phyloP scores from a whole-genome alignment of 148 eudicot species.

The Fallopia convolvulus region DNA sequence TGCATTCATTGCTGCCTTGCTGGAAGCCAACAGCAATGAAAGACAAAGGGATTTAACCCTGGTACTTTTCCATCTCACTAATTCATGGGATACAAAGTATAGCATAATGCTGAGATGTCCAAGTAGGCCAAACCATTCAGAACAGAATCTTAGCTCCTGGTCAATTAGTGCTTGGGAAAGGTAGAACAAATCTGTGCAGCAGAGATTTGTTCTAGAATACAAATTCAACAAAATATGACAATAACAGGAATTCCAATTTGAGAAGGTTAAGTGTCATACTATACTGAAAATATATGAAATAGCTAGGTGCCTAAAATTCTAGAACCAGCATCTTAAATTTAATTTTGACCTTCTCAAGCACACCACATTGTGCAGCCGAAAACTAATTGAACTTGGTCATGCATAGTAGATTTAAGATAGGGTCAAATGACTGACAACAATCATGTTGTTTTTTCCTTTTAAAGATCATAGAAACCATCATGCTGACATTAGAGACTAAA shows the following conservation, averaged over 20 bases:
- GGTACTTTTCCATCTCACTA: background rate
- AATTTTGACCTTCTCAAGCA: no score
- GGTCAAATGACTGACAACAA: background rate
- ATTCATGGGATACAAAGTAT: background rate
- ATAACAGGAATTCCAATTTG: background rate
- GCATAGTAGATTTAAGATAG: background rate
- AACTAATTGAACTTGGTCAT: background rate
- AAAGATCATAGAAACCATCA: background rate
- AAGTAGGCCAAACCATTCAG: background rate
- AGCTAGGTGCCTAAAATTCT: no score
- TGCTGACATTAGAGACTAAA: background rate
- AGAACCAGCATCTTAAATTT: no score
- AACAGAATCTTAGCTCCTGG: background rate
- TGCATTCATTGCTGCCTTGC: background rate
- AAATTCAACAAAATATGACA: background rate
- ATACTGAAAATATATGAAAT: background rate
- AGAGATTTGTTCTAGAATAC: background rate
- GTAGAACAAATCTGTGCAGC: background rate
- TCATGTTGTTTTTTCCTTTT: background rate
- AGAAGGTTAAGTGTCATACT: background rate
- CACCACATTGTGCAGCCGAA: background rate
- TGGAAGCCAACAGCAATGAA: background rate
- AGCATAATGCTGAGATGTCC: background rate
- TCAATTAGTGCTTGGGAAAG: background rate
- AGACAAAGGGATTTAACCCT: background rate